Percentiles rank a stretch among this genome's conserved stretches.
These are phyloP conservation scores for Myrmaecium sp. DNA, from an alignment of 2,329 filamentous ascomycete genomes.

Conservation along the genomic window DNA sequence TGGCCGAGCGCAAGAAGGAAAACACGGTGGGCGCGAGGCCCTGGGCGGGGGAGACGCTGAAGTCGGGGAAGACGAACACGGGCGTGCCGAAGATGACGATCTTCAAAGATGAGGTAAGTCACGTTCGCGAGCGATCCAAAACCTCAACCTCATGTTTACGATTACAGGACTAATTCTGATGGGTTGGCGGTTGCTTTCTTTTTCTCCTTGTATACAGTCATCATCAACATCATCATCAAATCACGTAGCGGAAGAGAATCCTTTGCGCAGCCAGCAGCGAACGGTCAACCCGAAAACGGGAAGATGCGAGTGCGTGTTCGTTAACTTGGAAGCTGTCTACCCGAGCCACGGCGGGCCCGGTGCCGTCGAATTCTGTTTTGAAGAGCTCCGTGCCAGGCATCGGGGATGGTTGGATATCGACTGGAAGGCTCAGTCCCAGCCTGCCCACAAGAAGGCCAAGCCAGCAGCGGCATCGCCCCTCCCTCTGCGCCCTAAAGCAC, in stretches of 20 bases:
- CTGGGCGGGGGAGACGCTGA: conserved; percentile 82
- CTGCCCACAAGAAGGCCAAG: too few relatives aligned
- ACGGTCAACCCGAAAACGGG: conserved; percentile 69
- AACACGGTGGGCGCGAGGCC: conserved; percentile 73
- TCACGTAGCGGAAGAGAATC: conserved; percentile 34
- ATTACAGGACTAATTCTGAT: conserved; percentile 84
- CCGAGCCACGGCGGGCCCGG: conserved; percentile 51
- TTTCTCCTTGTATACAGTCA: conserved; percentile 39
- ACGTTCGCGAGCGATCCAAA: conserved; percentile 11
- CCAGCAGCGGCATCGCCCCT: too few relatives aligned
- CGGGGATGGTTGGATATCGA: conserved; percentile 48
- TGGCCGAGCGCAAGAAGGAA: conserved; percentile 84
- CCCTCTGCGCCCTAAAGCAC: too few relatives aligned
- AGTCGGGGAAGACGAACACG: conserved; percentile 68
- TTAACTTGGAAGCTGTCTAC: conserved; percentile 73
- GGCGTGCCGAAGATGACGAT: conserved; percentile 69
- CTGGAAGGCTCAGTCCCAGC: too few relatives aligned
- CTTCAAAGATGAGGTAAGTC: conserved; percentile 90
- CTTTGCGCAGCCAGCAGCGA: conserved; percentile 61
- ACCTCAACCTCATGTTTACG: conserved; percentile 56
- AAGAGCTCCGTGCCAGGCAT: conserved; percentile 69
- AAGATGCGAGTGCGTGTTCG: conserved; percentile 71
- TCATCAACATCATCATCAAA: conserved; percentile 23
- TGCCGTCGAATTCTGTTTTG: conserved; percentile 69
- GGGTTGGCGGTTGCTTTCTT: conserved; percentile 29